phyloP scores from a whole-genome alignment of 1,284 basidiomycete species.

The Ustilago trichophora region DNA sequence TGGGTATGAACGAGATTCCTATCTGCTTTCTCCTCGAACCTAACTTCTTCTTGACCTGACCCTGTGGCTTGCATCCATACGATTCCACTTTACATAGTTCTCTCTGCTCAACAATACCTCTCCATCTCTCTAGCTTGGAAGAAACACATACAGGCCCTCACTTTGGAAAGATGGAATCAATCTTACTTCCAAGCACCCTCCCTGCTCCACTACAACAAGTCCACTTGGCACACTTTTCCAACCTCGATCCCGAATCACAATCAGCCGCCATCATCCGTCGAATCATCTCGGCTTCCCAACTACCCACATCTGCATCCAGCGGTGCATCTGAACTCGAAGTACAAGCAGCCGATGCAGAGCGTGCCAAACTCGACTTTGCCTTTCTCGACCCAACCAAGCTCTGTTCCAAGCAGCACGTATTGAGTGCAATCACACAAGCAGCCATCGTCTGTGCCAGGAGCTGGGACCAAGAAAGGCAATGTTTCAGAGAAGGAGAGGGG shows the following conservation, averaged over 20 bases:
- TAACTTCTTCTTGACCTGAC: no score
- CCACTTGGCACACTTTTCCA: constrained; percentile 41
- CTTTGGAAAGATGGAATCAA: constrained; percentile 38
- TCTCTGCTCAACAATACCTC: no score
- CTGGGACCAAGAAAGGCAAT: constrained; percentile 9
- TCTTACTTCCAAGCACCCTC: constrained; percentile 21
- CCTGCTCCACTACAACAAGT: constrained; percentile 25
- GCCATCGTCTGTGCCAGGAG: constrained; percentile 34
- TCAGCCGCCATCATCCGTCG: constrained; percentile 33
- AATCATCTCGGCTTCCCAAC: constrained; percentile 42
- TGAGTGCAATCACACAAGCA: constrained; percentile 38
- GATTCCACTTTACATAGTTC: no score
- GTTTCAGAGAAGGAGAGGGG: constrained; percentile 30
- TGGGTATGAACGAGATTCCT: no score
- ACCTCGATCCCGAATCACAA: constrained; percentile 30
- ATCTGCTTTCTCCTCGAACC: no score
- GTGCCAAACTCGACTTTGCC: constrained; percentile 38
- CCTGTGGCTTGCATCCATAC: no score
- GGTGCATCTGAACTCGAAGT: constrained; percentile 15
- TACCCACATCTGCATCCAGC: constrained; percentile 2
- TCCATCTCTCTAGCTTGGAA: background rate
- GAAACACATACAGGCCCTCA: background rate
- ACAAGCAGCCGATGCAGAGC: constrained; percentile 18
- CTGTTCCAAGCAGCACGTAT: constrained; percentile 36
- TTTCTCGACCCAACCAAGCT: constrained; percentile 47